Percentiles rank a stretch among this genome's conserved stretches.
These are phyloP conservation scores for Saccharum officinarum DNA, from an alignment of 176 grass and related monocot species.

Conservation along the genomic window DNA sequence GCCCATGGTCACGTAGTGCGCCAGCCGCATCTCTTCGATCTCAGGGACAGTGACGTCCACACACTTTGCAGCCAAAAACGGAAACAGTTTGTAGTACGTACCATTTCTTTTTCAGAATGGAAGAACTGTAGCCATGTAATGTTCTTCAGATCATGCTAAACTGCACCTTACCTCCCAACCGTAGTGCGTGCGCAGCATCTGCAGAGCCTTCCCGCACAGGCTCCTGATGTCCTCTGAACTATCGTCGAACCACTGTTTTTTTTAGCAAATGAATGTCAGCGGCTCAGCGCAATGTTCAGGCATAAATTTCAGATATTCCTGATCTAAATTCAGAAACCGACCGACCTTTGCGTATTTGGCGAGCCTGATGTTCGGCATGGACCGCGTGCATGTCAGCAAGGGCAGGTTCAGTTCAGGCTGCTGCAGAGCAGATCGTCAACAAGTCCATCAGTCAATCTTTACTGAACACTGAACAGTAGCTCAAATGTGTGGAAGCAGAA, in stretches of 20 bases:
- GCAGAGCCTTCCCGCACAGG: conserved; percentile 69
- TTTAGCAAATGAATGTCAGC: neutral
- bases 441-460: neutral
- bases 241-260: conserved; percentile 80
- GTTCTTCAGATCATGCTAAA: neutral
- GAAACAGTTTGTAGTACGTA: neutral
- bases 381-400: conserved; percentile 33
- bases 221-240: conserved; percentile 61
- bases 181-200: conserved; percentile 50
- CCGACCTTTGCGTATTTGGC: conserved; percentile 73
- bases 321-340: neutral
- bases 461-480: neutral
- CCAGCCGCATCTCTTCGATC: conserved; percentile 89
- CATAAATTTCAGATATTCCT: neutral
- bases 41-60: conserved; percentile 74
- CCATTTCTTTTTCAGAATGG: neutral
- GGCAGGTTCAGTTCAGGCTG: conserved; percentile 75
- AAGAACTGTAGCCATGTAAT: neutral
- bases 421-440: neutral
- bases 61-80: conserved; percentile 27
- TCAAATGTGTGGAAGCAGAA: neutral
- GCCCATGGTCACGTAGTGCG: conserved; percentile 88
- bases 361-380: conserved; percentile 60
- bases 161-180: conserved; percentile 67
- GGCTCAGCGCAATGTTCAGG: neutral